Percentiles rank a stretch among this genome's conserved stretches.
phyloP scores from a whole-genome alignment of 2,329 filamentous ascomycete species.

The Aspergillus ochraceus region DNA sequence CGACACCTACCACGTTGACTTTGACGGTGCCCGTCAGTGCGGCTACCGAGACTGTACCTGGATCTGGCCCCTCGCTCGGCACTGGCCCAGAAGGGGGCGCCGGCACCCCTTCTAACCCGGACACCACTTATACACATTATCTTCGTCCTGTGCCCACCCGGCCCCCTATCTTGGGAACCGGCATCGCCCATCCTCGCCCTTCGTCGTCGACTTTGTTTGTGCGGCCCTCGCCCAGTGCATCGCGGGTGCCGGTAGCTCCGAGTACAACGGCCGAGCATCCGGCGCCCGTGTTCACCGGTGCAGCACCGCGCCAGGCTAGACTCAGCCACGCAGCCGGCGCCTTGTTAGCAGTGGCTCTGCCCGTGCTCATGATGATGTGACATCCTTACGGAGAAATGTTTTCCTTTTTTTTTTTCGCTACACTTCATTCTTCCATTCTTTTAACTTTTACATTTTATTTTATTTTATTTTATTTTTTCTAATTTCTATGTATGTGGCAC shows the following conservation, averaged over 20 bases:
- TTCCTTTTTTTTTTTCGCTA: background rate
- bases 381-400: background rate
- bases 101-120: conserved; percentile 3
- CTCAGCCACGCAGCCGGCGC: conserved; percentile 10
- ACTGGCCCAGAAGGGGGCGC: background rate
- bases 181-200: conserved; percentile 4
- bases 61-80: background rate
- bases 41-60: conserved; percentile 1
- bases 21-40: conserved; percentile 7
- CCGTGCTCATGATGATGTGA: conserved; percentile 11
- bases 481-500: background rate
- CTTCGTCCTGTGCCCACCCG: conserved; percentile 5
- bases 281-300: conserved; percentile 23
- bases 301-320: conserved; percentile 13
- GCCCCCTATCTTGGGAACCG: conserved; percentile 7
- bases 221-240: conserved; percentile 12
- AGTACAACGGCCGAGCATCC: conserved; percentile 16
- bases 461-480: background rate
- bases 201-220: conserved; percentile 19
- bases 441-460: background rate
- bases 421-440: background rate
- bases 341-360: conserved; percentile 13
- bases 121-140: background rate
- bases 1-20: conserved; percentile 10
- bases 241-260: conserved; percentile 11